Evolutionary conservation across 148 eudicot species (phyloP), one percentile per base, ranked within the genome.

Genomic region (Limonium bicolor): DNA sequence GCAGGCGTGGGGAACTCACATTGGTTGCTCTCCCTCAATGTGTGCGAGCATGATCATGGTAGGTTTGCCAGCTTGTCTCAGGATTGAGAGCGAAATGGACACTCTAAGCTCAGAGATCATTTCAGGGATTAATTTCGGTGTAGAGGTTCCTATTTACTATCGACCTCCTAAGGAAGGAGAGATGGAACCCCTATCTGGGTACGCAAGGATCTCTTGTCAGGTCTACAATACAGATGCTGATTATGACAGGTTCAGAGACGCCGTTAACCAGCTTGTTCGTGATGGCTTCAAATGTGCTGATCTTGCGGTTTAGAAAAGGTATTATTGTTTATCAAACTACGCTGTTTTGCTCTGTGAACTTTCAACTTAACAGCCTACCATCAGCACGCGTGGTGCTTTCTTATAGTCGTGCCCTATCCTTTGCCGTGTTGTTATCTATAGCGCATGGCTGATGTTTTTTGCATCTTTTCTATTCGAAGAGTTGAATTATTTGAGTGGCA

Each of bases 161-260:
- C 58, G 82, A 40, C 71, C 68, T 12, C 74, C 82, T 0, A 54
- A 39, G 58, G 79, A 72, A 36, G 81, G 70, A 7, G 84, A 81
- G 39, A 58, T 56, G 41, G 57, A 64, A 50, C 54, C 60, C 14
- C 22, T 75, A 9, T 78, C 93, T 2, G 96, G 82, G 1, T 86
- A 81, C 78, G 96, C 87, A 15, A 68, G 96, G 56, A 82, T 86
- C 65, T 86, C 96, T 41, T 77, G 82, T 67, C 96, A 86, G 60
- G 73, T 86, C 49, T 86, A 86, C 31, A 86, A 81, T 35, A 66
- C 46, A 0, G 46, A 59, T 45, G 84, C 70, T 28, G 96, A 86
- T 32, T 82, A 82, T 50, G 17, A 55, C 45, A 72, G 44, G 61
- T 68, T 86, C 18, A 75, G 79, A 71, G 93, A 86, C 49, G 96